Evolutionary conservation across 305 asterid species (phyloP), one percentile per base, ranked within the genome.

Genomic region (Coffea humblotiana): DNA sequence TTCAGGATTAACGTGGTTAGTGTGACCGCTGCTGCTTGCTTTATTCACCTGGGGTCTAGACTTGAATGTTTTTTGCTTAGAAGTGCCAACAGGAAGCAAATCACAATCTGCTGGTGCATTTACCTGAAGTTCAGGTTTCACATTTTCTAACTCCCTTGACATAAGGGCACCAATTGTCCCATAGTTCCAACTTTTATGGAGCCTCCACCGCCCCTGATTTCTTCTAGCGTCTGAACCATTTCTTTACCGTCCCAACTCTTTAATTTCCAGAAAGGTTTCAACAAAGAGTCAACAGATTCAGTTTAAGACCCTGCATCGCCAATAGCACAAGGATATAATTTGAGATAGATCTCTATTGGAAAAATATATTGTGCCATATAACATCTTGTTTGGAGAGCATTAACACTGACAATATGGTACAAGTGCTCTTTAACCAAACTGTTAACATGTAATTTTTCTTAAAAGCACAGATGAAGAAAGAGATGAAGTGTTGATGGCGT

Each of bases 151-250:
- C 70, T 94, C 98, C 83, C 91, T 85, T 47, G 94, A 90, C 91
- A 94, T 90, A 27, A 94, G 91, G 79, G 94, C 90, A 83, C 97
- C 86, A 80, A 94, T 91, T 61, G 88, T 94, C 71, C 97, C 2
- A 97, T 94, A 43, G 95, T 88, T 77, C 98, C 97, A 19, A 93
- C 87, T 87, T 88, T 94, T 70, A 94, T 70, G 10, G 97, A 93
- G 77, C 97, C 97, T 85, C 97, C 96, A 32, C 96, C 94, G 80
- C 97, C 93, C 81, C 80, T 83, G 76, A 91, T 86, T 29, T 91
- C 88, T 90, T 93, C 95, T 80, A 93, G 76, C 75, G 88, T 90
- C 79, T 81, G 92, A 82, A 86, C 91, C 98, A 91, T 93, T 70
- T 32, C 63, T 60, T 72, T 67, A 78, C 63, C 11, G 67, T 51